phyloP scores from a whole-genome alignment of 2,329 filamentous ascomycete genomes.

The Colletotrichum tamarilloi region DNA sequence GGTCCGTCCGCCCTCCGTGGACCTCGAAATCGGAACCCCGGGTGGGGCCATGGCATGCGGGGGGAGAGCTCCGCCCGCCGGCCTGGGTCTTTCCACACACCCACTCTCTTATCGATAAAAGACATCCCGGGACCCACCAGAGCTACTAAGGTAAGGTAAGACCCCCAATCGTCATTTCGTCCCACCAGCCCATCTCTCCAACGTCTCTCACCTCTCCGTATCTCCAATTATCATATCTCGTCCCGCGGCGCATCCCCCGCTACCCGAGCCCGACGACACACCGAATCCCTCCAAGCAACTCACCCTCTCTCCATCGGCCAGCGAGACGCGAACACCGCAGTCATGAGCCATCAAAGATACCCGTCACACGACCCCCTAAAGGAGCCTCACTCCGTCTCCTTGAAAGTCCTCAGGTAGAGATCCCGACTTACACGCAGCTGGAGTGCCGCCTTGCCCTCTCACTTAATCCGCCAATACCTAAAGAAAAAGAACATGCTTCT shows the following conservation, averaged over 20 bases:
- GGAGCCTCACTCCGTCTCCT: conserved; percentile 81
- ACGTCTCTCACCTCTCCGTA: background rate
- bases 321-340: conserved; percentile 4
- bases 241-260: background rate
- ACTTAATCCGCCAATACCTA: no score
- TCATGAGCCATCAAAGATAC: conserved; percentile 70
- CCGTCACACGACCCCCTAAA: conserved; percentile 70
- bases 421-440: background rate
- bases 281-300: background rate
- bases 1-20: background rate
- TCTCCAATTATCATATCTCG: background rate
- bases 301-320: background rate
- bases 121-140: background rate
- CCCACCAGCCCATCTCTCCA: background rate
- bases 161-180: conserved; percentile 14
- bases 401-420: conserved; percentile 76
- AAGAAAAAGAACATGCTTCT: background rate
- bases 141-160: background rate
- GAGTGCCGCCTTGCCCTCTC: background rate
- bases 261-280: background rate
- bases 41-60: background rate
- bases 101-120: background rate
- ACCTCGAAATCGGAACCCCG: background rate
- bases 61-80: conserved; percentile 1
- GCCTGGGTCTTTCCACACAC: background rate